A percentile compares a stretch with the other conserved stretches of the same genome.
Conservation (phyloP, 78 protist species). For the Chrysochromulina parva region DNA sequence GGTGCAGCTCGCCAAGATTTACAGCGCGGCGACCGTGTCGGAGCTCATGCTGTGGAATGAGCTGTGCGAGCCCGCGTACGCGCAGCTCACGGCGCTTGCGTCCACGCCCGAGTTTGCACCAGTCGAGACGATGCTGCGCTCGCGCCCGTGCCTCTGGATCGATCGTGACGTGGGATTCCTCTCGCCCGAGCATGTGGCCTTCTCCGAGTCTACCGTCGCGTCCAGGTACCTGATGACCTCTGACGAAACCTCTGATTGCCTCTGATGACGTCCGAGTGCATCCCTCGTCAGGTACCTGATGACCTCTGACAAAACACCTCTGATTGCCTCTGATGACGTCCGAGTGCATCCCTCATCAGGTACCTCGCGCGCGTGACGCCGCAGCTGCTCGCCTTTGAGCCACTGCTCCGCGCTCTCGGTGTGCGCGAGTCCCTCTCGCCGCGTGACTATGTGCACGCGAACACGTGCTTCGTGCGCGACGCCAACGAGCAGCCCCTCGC, state of each 20-base stretch:
- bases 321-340: too few relatives aligned
- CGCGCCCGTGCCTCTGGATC: neutral
- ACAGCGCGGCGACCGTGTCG: neutral
- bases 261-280: too few relatives aligned
- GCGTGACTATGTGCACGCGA: neutral
- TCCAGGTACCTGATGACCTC: neutral
- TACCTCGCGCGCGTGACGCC: neutral
- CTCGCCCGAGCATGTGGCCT: neutral
- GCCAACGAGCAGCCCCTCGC: neutral
- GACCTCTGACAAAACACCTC: too few relatives aligned
- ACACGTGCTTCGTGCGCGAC: neutral
- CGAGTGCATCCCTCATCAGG: too few relatives aligned
- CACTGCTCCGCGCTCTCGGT: conserved; percentile 28
- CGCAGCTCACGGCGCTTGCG: neutral
- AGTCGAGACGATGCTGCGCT: neutral
- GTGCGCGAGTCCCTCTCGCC: neutral
- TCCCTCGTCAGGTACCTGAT: neutral
- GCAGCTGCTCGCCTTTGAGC: neutral
- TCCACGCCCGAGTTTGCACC: neutral
- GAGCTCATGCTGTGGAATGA: too few relatives aligned
- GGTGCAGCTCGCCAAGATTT: neutral
- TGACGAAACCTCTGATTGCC: too few relatives aligned
- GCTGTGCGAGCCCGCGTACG: neutral
- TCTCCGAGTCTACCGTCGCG: neutral
- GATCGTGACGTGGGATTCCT: neutral